phyloP scores from a whole-genome alignment of 176 grass and related monocot species.

The Elymus sibiricus region DNA sequence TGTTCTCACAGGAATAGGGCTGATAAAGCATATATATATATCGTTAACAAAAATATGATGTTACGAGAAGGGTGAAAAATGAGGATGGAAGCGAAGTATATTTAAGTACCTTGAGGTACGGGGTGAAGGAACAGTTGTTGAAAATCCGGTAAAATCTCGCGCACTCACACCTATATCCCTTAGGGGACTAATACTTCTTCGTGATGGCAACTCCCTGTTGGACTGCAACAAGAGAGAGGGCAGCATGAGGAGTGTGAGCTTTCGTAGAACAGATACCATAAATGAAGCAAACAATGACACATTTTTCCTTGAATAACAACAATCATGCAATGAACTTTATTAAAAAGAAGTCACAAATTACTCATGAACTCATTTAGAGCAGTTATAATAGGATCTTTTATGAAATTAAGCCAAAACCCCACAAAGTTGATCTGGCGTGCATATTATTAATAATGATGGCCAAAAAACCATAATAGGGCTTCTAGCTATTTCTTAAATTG shows the following conservation, averaged over 20 bases:
- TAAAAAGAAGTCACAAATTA: background rate
- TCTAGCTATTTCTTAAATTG: background rate
- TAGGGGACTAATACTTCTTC: slow-evolving; percentile 59
- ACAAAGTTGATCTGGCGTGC: background rate
- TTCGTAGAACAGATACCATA: background rate
- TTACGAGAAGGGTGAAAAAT: background rate
- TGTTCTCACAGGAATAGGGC: slow-evolving; percentile 46
- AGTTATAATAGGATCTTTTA: background rate
- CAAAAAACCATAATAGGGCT: background rate
- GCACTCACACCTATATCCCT: slow-evolving; percentile 49
- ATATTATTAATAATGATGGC: background rate
- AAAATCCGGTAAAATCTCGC: slow-evolving; percentile 42
- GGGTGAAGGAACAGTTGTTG: slow-evolving; percentile 49
- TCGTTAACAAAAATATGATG: slow-evolving; percentile 12
- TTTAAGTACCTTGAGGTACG: slow-evolving; percentile 36
- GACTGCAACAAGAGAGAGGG: slow-evolving; percentile 37
- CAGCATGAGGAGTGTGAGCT: slow-evolving; percentile 13
- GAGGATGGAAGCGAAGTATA: background rate
- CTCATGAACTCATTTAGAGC: background rate
- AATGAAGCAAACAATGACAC: slow-evolving; percentile 2
- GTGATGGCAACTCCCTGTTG: slow-evolving; percentile 51
- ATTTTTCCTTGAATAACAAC: background rate
- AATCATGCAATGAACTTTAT: background rate
- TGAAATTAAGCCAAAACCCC: slow-evolving; percentile 1
- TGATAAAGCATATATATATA: slow-evolving; percentile 24